Base-by-base conservation (phyloP, 176 grass and related monocot genomes). In the Zoysia pacifica region DNA sequence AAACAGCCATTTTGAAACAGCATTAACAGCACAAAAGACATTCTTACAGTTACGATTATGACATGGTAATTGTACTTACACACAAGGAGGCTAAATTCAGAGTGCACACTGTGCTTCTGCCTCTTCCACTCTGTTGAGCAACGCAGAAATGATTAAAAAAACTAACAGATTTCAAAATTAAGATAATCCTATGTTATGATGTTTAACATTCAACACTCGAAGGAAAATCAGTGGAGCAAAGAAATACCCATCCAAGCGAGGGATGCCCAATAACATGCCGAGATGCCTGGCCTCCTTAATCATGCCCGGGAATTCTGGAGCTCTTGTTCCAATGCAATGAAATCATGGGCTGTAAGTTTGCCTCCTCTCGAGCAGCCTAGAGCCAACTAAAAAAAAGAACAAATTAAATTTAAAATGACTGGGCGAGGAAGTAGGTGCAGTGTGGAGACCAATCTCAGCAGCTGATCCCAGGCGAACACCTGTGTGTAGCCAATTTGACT, bases 71-170 rank as follows among this genome's bases (percentile, higher is more conserved):
- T 72, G 61, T 35, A 90, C 94, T 94, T 87, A 97, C 94, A 37
- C 94, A 97, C 35, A 92, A 81, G 42, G 90, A 90, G 73, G 84
- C 78, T 8, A 89, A 79, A 86, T 97, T 83, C 18, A 97, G 83
- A 82, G 53, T 71, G 94, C 91, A 78, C 94, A 97, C 54, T 97
- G 94, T 67, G 94, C 94, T 89, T 97, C 95, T 4, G 85, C 95
- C 80, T 97, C 95, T 90, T 97, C 95, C 85, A 97, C 69, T 42
- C 92, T 97, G 81, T 82, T 74, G 48, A 62, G 67, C 12, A 59
- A 77, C 67, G 43, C 35, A 62, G 9, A 3, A 60, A 42, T 1
- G 9, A 75, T 69, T 42, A 28, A 28, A 68, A 78, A 68, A 65
- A 39, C 14, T 36, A 62, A 51, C 61, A 52, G 12, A 13, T 20